Conservation (phyloP, 805 yeast genomes). For the Candida ascalaphidarum region DNA sequence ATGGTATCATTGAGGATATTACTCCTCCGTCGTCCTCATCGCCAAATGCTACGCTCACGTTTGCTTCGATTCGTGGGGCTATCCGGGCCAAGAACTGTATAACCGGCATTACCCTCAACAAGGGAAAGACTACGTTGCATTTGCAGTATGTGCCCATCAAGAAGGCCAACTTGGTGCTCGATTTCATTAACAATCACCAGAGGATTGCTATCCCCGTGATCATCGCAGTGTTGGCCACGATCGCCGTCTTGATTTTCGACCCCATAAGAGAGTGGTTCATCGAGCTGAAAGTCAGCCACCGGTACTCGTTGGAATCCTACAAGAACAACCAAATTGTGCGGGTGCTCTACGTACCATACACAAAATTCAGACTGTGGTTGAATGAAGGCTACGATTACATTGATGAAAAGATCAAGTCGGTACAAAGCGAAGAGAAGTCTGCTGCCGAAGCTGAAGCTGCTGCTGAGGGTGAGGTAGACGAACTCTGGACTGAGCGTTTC, state of each 20-base stretch:
- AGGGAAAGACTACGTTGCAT: conserved; percentile 52
- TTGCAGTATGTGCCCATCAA: conserved; percentile 59
- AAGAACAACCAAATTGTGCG: conserved; percentile 24
- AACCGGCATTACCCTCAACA: conserved; percentile 61
- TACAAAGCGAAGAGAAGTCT: conserved; percentile 4
- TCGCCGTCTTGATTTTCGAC: conserved; percentile 83
- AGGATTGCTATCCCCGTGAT: conserved; percentile 75
- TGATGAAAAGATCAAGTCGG: conserved; percentile 17
- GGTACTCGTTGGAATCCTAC: conserved; percentile 42
- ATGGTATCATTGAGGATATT: conserved; percentile 77
- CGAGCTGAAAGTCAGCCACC: conserved; percentile 60
- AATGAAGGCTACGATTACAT: conserved; percentile 26
- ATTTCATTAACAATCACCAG: conserved; percentile 65
- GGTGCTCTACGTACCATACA: conserved; percentile 18
- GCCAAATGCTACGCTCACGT: conserved; percentile 44
- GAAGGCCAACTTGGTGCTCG: conserved; percentile 43
- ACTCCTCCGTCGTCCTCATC: conserved; percentile 43
- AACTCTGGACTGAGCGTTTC: conserved; percentile 64
- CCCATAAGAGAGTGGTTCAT: conserved; percentile 84
- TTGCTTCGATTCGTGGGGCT: conserved; percentile 54
- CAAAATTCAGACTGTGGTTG: conserved; percentile 15
- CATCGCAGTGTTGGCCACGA: conserved; percentile 68
- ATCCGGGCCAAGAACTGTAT: conserved; percentile 85
- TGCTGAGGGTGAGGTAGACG: conserved; percentile 5
- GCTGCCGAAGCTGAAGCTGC: conserved; percentile 2